Percentiles rank a stretch among this genome's conserved stretches.
These are phyloP conservation scores for Amylostereum areolatum DNA, from an alignment of 1,284 basidiomycete species.

Conservation along the genomic window DNA sequence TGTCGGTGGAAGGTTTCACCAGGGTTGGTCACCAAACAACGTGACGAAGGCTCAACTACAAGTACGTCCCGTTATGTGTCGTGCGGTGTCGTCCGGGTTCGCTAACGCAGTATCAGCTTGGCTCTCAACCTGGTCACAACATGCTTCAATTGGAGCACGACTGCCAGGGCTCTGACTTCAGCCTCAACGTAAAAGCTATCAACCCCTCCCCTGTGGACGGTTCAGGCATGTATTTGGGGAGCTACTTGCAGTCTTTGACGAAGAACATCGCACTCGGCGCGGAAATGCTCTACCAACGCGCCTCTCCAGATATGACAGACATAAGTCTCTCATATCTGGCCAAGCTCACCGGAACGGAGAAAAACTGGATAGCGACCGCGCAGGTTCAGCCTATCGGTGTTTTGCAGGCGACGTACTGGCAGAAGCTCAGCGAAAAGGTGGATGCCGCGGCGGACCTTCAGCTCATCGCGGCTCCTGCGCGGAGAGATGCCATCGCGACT, in stretches of 20 bases:
- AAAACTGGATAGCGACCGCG: slow-evolving; percentile 90
- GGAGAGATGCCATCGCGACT: slow-evolving; percentile 89
- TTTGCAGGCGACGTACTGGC: slow-evolving; percentile 94
- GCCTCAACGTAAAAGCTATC: slow-evolving; percentile 83
- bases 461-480: slow-evolving; percentile 69
- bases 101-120: too few relatives aligned
- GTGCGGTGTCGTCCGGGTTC: too few relatives aligned
- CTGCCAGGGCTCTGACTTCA: slow-evolving; percentile 86
- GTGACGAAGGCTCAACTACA: slow-evolving; percentile 90
- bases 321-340: slow-evolving; percentile 81
- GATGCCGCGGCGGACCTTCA: slow-evolving; percentile 96
- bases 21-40: slow-evolving; percentile 77
- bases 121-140: slow-evolving; percentile 73
- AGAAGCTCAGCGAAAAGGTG: slow-evolving; percentile 93
- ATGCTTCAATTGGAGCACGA: slow-evolving; percentile 96
- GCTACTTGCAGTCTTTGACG: slow-evolving; percentile 93
- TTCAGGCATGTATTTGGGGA: slow-evolving; percentile 93
- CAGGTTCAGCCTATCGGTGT: slow-evolving; percentile 87
- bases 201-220: slow-evolving; percentile 88
- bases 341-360: slow-evolving; percentile 73
- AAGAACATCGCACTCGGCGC: slow-evolving; percentile 88
- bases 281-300: slow-evolving; percentile 85
- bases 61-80: slow-evolving; percentile 38
- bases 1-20: slow-evolving; percentile 86
- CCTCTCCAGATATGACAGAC: slow-evolving; percentile 70